phyloP scores from a whole-genome alignment of 106 monocot genomes.

The Apostasia ramifera region DNA sequence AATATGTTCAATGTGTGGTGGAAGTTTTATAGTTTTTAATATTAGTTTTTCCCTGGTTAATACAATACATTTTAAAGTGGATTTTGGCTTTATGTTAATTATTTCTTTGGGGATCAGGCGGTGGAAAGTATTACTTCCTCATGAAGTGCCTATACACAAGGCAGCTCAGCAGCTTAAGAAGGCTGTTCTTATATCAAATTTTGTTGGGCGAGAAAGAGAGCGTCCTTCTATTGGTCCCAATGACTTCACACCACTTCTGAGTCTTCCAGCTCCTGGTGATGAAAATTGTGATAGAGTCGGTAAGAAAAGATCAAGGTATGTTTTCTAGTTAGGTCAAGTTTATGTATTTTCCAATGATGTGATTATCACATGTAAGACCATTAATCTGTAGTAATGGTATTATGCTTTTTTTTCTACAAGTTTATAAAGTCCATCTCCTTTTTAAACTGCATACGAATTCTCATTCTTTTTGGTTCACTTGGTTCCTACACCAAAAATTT shows the following conservation, averaged over 20 bases:
- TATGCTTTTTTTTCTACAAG: too few species aligned
- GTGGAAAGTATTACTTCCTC: conserved; percentile 72
- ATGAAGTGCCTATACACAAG: conserved; percentile 52
- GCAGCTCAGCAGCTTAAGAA: conserved; percentile 53
- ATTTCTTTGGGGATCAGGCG: conserved; percentile 38
- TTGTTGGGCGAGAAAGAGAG: conserved; percentile 78
- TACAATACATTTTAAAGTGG: background rate
- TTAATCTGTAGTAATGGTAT: too few species aligned
- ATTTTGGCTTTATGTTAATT: background rate
- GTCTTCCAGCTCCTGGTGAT: conserved; percentile 11
- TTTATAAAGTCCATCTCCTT: too few species aligned
- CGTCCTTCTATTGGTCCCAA: conserved; percentile 73
- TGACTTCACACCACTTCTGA: conserved; percentile 49
- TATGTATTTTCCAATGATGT: background rate
- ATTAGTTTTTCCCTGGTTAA: background rate
- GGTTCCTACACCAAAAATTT: too few species aligned
- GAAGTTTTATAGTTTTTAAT: background rate
- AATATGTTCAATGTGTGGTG: background rate
- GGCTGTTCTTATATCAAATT: conserved; percentile 78
- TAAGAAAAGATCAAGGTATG: conserved; percentile 37
- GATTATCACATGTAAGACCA: too few species aligned
- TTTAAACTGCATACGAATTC: too few species aligned
- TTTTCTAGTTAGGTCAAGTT: background rate
- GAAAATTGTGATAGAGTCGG: background rate
- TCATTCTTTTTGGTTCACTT: too few species aligned